Evolutionary conservation across 768 basidiomycete genomes (phyloP).

Genomic region (Trametopsis cervina): DNA sequence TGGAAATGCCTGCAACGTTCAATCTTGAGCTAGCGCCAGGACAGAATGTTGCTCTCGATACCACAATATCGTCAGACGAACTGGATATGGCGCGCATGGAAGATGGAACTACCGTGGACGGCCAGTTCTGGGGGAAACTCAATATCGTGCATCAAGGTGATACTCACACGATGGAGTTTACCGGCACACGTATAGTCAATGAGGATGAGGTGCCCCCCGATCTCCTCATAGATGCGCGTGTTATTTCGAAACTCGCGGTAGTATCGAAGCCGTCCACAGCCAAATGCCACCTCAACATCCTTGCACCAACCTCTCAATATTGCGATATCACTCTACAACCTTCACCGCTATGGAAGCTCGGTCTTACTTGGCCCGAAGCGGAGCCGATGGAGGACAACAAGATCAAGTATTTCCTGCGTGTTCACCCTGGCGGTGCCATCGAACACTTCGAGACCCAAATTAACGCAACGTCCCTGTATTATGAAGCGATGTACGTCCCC

Average conservation of each 20-base stretch:
- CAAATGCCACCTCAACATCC: slow-evolving; percentile 68
- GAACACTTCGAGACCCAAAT: slow-evolving; percentile 84
- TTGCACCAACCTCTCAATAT: slow-evolving; percentile 69
- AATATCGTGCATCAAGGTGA: slow-evolving; percentile 75
- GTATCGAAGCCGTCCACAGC: slow-evolving; percentile 71
- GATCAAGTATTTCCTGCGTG: slow-evolving; percentile 77
- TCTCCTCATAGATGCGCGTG: slow-evolving; percentile 68
- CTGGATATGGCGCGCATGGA: slow-evolving; percentile 91
- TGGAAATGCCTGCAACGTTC: slow-evolving; percentile 84
- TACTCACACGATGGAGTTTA: slow-evolving; percentile 76
- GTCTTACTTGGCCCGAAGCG: slow-evolving; percentile 72
- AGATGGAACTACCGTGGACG: slow-evolving; percentile 80
- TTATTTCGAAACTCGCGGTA: slow-evolving; percentile 69
- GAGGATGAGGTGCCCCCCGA: slow-evolving; percentile 59
- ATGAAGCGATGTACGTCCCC: slow-evolving; percentile 69
- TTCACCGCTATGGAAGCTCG: slow-evolving; percentile 68
- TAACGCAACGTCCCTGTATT: slow-evolving; percentile 75
- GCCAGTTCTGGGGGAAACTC: slow-evolving; percentile 84
- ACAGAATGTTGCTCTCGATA: slow-evolving; percentile 75
- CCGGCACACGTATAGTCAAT: slow-evolving; percentile 63
- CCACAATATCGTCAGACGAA: slow-evolving; percentile 69
- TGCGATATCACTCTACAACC: slow-evolving; percentile 73
- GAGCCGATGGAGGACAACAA: slow-evolving; percentile 56
- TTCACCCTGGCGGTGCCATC: slow-evolving; percentile 78
- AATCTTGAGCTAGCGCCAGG: slow-evolving; percentile 76